Percentiles rank a stretch among this genome's conserved stretches.
Evolutionary conservation across 23 red algal genomes (phyloP).

Genomic region (Pyropia haitanensis): DNA sequence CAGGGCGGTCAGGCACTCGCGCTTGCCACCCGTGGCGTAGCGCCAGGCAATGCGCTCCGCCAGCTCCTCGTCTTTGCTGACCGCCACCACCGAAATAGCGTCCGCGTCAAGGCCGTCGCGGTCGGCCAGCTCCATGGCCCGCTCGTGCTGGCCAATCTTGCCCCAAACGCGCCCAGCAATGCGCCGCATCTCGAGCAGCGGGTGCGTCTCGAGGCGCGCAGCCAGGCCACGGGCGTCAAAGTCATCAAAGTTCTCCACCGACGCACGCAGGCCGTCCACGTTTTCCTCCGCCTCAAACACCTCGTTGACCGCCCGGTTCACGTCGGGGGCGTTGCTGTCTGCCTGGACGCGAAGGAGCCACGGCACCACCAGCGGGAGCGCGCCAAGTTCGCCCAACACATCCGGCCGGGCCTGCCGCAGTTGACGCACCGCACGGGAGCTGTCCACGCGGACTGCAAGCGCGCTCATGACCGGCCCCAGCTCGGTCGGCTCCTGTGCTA

Average conservation of each 20-base stretch:
- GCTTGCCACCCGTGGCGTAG: conserved; percentile 40
- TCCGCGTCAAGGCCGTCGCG: conserved; percentile 66
- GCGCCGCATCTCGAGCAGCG: conserved; percentile 57
- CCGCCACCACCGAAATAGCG: conserved; percentile 64
- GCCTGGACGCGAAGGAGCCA: conserved; percentile 83
- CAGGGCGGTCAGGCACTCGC: conserved; percentile 69
- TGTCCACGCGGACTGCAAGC: conserved; percentile 63
- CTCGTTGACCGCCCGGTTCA: conserved; percentile 87
- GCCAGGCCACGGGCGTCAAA: conserved; percentile 82
- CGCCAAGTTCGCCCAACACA: conserved; percentile 43
- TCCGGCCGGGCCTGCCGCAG: conserved; percentile 38
- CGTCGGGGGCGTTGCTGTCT: conserved; percentile 46
- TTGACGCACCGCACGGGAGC: conserved; percentile 23
- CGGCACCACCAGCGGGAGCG: conserved; percentile 31
- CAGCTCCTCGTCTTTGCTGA: conserved; percentile 54
- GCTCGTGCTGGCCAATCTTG: conserved; percentile 62
- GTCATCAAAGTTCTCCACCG: conserved; percentile 72
- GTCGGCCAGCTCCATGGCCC: conserved; percentile 78
- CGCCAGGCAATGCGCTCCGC: conserved; percentile 67
- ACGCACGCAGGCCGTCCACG: conserved; percentile 29
- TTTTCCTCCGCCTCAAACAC: conserved; percentile 62
- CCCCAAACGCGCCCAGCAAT: conserved; percentile 41
- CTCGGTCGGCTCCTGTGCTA: conserved; percentile 74
- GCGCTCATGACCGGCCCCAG: conserved; percentile 64
- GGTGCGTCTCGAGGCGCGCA: conserved; percentile 47